A percentile compares a stretch with the other conserved stretches of the same genome.
These are phyloP conservation scores for Penicillium expansum DNA, from an alignment of 2,329 filamentous ascomycete species.

Conservation along the genomic window DNA sequence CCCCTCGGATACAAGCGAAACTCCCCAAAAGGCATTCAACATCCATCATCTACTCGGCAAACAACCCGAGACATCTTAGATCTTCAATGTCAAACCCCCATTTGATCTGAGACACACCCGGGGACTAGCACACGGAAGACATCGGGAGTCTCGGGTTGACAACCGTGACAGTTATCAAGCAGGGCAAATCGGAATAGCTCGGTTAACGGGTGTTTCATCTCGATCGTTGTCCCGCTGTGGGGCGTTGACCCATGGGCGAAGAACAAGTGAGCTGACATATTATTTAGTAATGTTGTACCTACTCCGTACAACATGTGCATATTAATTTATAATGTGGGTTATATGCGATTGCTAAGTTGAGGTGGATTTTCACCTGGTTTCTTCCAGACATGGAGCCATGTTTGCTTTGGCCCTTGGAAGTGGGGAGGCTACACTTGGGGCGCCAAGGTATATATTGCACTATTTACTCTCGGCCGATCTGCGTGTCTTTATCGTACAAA, in stretches of 20 bases:
- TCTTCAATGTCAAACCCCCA: not conserved
- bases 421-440: not conserved
- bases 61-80: not conserved
- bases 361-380: not conserved
- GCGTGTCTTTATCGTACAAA: not conserved
- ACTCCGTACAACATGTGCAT: no score
- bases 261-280: not conserved
- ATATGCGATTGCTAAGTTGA: not conserved
- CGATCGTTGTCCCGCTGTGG: constrained; percentile 28
- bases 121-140: constrained; percentile 18
- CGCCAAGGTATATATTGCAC: not conserved
- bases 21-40: not conserved
- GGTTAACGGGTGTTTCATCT: constrained; percentile 24
- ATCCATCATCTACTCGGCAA: not conserved
- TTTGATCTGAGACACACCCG: constrained; percentile 11
- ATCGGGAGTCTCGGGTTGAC: constrained; percentile 19
- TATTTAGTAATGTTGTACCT: not conserved
- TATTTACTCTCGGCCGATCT: not conserved
- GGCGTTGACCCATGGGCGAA: constrained; percentile 4
- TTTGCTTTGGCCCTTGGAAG: not conserved
- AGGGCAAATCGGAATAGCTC: constrained; percentile 28
- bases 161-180: constrained; percentile 4
- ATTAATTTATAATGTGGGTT: not conserved
- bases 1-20: not conserved
- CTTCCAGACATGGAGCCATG: not conserved